A percentile compares a stretch with the other conserved stretches of the same genome.
Evolutionary conservation across 768 basidiomycete species (phyloP).

Genomic region (Daedaleopsis sinensis): DNA sequence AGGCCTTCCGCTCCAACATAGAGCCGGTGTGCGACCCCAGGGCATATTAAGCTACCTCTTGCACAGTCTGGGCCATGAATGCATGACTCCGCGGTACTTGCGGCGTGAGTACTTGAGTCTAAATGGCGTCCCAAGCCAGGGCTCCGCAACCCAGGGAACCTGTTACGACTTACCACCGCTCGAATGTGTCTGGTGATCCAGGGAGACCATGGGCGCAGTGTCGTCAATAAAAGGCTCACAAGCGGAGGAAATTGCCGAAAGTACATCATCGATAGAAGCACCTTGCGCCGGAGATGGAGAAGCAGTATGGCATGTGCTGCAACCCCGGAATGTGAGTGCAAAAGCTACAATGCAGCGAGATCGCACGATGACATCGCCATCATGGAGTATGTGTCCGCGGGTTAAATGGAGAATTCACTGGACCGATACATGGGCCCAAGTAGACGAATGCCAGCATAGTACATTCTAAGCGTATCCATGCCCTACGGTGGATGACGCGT

Average conservation of each 20-base stretch:
- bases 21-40: neutral
- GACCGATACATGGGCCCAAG: neutral
- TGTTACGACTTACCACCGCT: neutral
- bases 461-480: too few relatives aligned
- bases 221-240: neutral
- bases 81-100: neutral
- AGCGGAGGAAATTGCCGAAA: neutral
- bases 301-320: neutral
- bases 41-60: neutral
- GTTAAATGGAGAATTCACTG: too few relatives aligned
- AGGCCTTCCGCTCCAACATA: neutral
- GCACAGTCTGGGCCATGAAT: neutral
- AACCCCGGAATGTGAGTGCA: neutral
- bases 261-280: neutral
- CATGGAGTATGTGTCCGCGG: too few relatives aligned
- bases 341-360: neutral
- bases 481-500: too few relatives aligned
- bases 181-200: neutral
- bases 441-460: too few relatives aligned
- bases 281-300: neutral
- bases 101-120: neutral
- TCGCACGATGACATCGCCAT: too few relatives aligned
- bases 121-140: neutral
- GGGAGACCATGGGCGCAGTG: neutral
- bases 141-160: neutral